phyloP scores from a whole-genome alignment of 2,329 filamentous ascomycete genomes.

The Aspergillus persii region DNA sequence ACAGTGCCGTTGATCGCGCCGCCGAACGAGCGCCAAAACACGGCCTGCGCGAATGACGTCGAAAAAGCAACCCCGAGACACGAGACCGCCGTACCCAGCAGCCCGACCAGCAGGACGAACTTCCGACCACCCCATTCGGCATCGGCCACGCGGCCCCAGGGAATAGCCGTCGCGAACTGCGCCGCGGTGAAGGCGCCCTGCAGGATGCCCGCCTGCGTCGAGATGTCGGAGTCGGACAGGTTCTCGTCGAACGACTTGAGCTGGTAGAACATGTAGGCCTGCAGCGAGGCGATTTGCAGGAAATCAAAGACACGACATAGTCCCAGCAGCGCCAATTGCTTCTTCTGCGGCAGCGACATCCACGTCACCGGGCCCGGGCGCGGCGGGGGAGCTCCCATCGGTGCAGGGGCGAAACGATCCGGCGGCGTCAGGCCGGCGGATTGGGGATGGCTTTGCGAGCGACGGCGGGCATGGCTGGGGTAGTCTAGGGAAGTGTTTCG shows the following conservation, averaged over 20 bases:
- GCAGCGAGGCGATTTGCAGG: slow-evolving; percentile 39
- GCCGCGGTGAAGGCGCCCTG: slow-evolving; percentile 75
- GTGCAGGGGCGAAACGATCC: slow-evolving; percentile 13
- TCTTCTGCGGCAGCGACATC: slow-evolving; percentile 40
- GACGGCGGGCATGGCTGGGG: slow-evolving; percentile 27
- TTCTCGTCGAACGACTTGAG: slow-evolving; percentile 68
- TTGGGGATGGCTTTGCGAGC: slow-evolving; percentile 28
- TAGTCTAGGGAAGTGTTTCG: slow-evolving; percentile 33
- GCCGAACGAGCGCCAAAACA: slow-evolving; percentile 65
- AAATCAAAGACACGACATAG: slow-evolving; percentile 43
- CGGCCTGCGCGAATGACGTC: slow-evolving; percentile 60
- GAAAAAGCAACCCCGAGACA: slow-evolving; percentile 69
- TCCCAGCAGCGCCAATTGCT: slow-evolving; percentile 36
- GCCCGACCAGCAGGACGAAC: slow-evolving; percentile 70
- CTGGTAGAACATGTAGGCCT: slow-evolving; percentile 80
- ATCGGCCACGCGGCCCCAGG: slow-evolving; percentile 71
- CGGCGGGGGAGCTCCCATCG: slow-evolving; percentile 4
- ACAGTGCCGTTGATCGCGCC: slow-evolving; percentile 71
- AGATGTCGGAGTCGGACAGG: slow-evolving; percentile 59
- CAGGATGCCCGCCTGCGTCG: slow-evolving; percentile 71
- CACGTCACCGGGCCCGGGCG: slow-evolving; percentile 35
- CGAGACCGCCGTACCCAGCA: slow-evolving; percentile 66
- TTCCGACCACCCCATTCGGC: slow-evolving; percentile 69
- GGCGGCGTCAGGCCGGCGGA: slow-evolving; percentile 18
- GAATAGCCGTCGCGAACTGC: slow-evolving; percentile 76